Evolutionary conservation across 805 yeast species (phyloP).

Genomic region (Monosporozyma siamensis): DNA sequence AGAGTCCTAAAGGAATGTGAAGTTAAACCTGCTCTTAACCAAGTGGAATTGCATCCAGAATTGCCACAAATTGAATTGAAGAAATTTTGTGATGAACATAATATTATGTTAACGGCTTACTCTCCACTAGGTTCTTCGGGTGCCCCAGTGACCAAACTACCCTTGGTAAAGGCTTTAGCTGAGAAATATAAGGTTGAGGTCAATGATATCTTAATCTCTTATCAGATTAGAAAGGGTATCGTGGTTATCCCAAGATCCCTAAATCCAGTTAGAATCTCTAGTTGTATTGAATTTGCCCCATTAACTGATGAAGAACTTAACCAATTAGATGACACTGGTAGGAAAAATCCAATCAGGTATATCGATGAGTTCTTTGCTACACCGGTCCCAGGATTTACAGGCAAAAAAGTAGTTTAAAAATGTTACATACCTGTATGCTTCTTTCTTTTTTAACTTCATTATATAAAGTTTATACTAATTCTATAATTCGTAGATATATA

Average conservation of each 20-base stretch:
- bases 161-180: conserved; percentile 44
- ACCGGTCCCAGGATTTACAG: conserved; percentile 23
- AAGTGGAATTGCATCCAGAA: conserved; percentile 66
- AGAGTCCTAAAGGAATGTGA: conserved; percentile 36
- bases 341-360: conserved; percentile 26
- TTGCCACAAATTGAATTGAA: conserved; percentile 54
- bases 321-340: conserved; percentile 29
- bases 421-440: neutral
- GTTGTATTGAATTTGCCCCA: conserved; percentile 33
- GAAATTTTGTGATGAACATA: conserved; percentile 43
- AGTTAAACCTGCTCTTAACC: conserved; percentile 46
- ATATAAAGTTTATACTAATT: neutral
- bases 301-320: conserved; percentile 36
- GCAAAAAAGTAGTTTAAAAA: neutral
- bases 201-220: conserved; percentile 53
- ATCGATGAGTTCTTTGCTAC: conserved; percentile 24
- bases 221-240: conserved; percentile 54
- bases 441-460: neutral
- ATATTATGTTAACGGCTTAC: conserved; percentile 46
- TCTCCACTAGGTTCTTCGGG: conserved; percentile 59
- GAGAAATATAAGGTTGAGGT: conserved; percentile 43
- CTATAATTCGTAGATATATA: too few species aligned
- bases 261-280: conserved; percentile 50
- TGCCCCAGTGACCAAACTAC: conserved; percentile 51
- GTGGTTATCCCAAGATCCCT: conserved; percentile 62